Percentiles rank a stretch among this genome's conserved stretches.
These are phyloP conservation scores for Citrus glauca DNA, from an alignment of 345 rosid species.

Conservation along the genomic window DNA sequence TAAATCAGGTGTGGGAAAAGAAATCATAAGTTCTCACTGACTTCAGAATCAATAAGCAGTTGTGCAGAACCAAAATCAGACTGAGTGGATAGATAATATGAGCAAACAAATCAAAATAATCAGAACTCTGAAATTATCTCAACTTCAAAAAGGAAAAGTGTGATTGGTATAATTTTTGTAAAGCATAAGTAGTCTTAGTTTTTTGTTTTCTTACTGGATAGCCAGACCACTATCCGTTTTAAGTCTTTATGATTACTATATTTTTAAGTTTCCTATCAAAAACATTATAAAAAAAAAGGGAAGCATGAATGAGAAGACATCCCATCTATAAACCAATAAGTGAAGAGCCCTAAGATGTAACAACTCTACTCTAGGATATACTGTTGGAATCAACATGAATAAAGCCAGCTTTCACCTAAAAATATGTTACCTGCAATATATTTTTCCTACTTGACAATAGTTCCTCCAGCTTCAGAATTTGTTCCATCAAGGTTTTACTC, in stretches of 20 bases:
- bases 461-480: constrained; percentile 66
- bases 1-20: background rate
- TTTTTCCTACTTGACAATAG: constrained; percentile 70
- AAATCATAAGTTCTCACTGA: background rate
- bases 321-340: background rate
- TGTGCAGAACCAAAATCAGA: background rate
- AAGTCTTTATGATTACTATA: no score
- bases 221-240: no score
- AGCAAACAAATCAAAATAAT: background rate
- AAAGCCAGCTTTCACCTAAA: background rate
- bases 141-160: background rate
- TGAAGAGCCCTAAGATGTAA: background rate
- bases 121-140: background rate
- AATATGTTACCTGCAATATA: constrained; percentile 61
- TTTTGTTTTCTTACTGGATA: no score
- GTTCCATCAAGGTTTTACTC: constrained; percentile 57
- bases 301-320: background rate
- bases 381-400: background rate
- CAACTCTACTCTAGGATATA: background rate
- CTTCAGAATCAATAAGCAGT: constrained; percentile 3
- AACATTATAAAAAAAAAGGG: background rate
- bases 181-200: no score
- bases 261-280: no score
- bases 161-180: no score
- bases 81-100: background rate